Evolutionary conservation across 2,329 filamentous ascomycete genomes (phyloP), one percentile per base, ranked within the genome.

Genomic region (Thielaviopsis euricoi): DNA sequence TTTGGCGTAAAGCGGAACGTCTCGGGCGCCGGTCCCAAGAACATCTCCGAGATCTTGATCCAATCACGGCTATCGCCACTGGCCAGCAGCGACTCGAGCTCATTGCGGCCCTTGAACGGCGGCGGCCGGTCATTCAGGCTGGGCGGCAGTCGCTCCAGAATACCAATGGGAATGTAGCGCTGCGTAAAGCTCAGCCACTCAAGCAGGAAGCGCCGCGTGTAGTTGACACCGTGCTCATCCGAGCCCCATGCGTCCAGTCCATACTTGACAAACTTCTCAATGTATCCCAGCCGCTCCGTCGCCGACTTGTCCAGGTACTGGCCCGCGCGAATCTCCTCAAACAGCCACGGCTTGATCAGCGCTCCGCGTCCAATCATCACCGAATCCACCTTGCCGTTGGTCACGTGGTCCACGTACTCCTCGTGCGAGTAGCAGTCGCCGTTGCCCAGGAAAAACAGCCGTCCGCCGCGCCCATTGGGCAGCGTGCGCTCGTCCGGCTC

Each of bases 31-130:
- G 89, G 89, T 7, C 93, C 93, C 19, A 98, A 78, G 75, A 94
- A 98, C 89, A 98, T 97, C 69, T 98, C 93, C 69, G 91, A 95
- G 66, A 98, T 94, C 75, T 95, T 97, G 69, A 98, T 89, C 93
- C 93, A 98, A 70, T 98, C 93, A 73, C 85, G 86, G 73, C 95
- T 96, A 71, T 97, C 89, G 62, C 82, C 81, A 71, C 89, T 96
- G 15, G 84, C 85, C 72, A 98, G 77, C 63, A 98, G 73, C n/a
- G 88, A 95, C 78, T 98, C 93, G 67, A 98, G 71, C 57, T 98
- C 93, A 70, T 93, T 85, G 60, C 93, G 78, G 21, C 91, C 90
- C 64, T 76, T 80, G 68, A 86, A 98, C 52, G 82, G 81, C 6
- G 91, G 91, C 53, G 93, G 88, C 21, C 93, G 78, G 68, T 98